phyloP scores from a whole-genome alignment of 441 rosid genomes.

The Arabidopsis hybrid region DNA sequence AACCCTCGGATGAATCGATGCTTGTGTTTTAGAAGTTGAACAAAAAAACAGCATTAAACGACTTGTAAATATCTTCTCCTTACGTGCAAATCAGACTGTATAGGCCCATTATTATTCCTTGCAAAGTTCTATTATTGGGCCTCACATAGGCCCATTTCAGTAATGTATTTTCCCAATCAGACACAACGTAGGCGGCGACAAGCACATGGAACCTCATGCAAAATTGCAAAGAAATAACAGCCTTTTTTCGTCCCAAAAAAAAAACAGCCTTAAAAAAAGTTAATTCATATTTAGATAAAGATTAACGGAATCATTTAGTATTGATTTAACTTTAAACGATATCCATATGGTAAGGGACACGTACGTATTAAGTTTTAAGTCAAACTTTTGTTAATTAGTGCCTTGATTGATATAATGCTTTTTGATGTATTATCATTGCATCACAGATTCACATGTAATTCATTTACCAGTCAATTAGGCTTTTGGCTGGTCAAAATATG shows the following conservation, averaged over 20 bases:
- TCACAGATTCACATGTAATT: constrained; percentile 11
- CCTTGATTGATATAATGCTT: neutral
- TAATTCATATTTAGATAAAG: neutral
- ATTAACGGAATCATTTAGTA: neutral
- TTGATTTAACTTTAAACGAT: constrained; percentile 5
- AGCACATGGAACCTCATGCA: neutral
- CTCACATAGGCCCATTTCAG: neutral
- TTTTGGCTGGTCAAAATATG: constrained; percentile 27
- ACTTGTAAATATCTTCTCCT: neutral
- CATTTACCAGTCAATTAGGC: constrained; percentile 26
- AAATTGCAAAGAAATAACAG: neutral
- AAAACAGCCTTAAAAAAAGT: neutral
- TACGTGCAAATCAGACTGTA: neutral
- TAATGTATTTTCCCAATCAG: neutral
- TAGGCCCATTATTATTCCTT: neutral
- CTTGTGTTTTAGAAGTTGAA: neutral
- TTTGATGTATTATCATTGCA: constrained; percentile 16
- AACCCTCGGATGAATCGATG: neutral
- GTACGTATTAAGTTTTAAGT: neutral
- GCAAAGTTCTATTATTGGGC: neutral
- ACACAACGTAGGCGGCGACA: neutral
- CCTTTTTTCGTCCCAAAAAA: no score
- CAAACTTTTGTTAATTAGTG: constrained; percentile 16
- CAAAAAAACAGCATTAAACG: neutral
- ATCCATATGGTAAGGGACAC: constrained; percentile 4